Base-by-base conservation (phyloP, 352 stramenopile genomes). In the Globisporangium spinosum region DNA sequence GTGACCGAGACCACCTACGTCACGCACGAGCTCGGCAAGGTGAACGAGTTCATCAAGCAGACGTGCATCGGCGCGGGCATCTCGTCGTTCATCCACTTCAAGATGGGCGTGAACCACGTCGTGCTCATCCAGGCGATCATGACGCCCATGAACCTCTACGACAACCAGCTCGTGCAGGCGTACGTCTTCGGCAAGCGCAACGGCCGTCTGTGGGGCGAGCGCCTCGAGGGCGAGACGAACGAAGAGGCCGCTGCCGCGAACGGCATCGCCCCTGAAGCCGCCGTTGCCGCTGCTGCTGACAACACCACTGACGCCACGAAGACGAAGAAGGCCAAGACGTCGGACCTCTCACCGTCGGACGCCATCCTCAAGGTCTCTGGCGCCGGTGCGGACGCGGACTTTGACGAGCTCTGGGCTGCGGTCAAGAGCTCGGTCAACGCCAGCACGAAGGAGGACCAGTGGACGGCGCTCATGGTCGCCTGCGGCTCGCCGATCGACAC, bases 71-170 rank as follows among this genome's bases (percentile, higher is more conserved):
- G 85, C 67, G 84, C 84, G 23, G 78, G 56, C 58, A 94, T 94
- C 72, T 89, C 86, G 58, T 80, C 74, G 49, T 78, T 94, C 56
- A 89, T 94, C 68, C 86, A 94, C 75, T 80, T 94, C 64, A 89
- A 91, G 65, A 89, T 94, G 80, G 84, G 86, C 57, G 84, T 94
- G 34, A 94, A 94, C 77, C 86, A 94, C 65, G 86, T 94, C n/a
- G 82, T 94, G 58, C 71, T 94, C 68, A 94, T 94, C 71, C 86
- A 94, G 71, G 86, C 84, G 57, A 75, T 93, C 72, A 94, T 94
- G 86, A 87, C 83, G 63, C 86, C 86, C 58, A 78, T 94, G 62
- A 94, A 94, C 71, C 71, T 94, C 1, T 94, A 83, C 72, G 86
- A 94, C 71, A 94, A 94, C 63, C 59, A 76, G 32, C 78, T 94